Evolutionary conservation across 495 filamentous ascomycete species (phyloP).

Genomic region (Sabuloglossum arenarium): DNA sequence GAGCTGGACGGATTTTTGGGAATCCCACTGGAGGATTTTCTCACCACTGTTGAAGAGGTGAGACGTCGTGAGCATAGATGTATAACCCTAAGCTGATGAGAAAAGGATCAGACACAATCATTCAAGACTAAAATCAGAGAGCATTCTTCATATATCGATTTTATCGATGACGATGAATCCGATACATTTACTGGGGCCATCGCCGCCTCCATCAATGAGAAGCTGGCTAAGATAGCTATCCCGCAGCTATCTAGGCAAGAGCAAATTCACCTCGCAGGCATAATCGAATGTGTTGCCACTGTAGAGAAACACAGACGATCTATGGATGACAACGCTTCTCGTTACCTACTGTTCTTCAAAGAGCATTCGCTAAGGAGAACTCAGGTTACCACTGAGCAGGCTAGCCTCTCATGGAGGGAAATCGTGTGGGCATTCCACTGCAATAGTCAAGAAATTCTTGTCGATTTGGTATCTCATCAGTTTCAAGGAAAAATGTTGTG

Average conservation of each 20-base stretch:
- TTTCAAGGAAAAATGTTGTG: slow-evolving; percentile 61
- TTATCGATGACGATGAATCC: slow-evolving; percentile 28
- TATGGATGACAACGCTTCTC: slow-evolving; percentile 82
- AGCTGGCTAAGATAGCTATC: slow-evolving; percentile 50
- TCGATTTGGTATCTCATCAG: slow-evolving; percentile 69
- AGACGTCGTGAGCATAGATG: slow-evolving; percentile 7
- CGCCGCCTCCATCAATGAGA: slow-evolving; percentile 52
- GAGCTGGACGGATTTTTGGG: slow-evolving; percentile 59
- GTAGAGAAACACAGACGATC: slow-evolving; percentile 80
- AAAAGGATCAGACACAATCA: background rate
- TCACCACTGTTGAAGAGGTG: slow-evolving; percentile 22
- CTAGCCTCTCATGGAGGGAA: slow-evolving; percentile 72
- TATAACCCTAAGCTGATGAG: background rate
- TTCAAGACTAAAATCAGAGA: slow-evolving; percentile 7
- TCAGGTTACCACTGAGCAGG: slow-evolving; percentile 7
- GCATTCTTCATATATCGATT: slow-evolving; percentile 7
- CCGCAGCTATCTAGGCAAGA: slow-evolving; percentile 73
- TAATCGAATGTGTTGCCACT: slow-evolving; percentile 68
- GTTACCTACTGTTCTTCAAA: slow-evolving; percentile 76
- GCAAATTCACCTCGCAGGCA: slow-evolving; percentile 73
- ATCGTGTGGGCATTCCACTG: slow-evolving; percentile 92
- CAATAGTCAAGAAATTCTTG: slow-evolving; percentile 74
- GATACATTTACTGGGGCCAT: slow-evolving; percentile 51
- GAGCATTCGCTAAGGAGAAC: slow-evolving; percentile 53
- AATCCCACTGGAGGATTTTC: slow-evolving; percentile 53